Base-by-base conservation (phyloP, 2,329 filamentous ascomycete species). In the Epichloe gansuensis region DNA sequence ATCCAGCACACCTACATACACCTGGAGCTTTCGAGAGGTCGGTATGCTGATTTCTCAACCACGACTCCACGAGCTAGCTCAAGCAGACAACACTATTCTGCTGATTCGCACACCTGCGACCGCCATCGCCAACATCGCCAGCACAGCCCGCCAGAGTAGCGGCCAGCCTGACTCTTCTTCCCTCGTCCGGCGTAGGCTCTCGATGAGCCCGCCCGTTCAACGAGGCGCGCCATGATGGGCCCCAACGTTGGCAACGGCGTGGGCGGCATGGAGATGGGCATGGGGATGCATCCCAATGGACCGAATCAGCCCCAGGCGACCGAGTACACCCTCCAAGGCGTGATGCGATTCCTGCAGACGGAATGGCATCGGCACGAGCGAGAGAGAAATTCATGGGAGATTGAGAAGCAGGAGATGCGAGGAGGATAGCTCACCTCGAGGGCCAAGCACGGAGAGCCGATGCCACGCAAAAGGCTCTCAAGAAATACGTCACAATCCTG, bases 321-420 rank as follows among this genome's bases (percentile, higher is more conserved):
- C 56, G 79, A 82, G 60, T 82, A 82, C 60, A 82, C 79, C 6
- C 67, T 82, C 39, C 79, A 82, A 69, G 79, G 93, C 65, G 93
- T 98, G 39, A 98, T 98, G 93, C 91, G 93, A 70, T 98, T 98
- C 69, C 82, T 98, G 41, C 93, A 98, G 73, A 93, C 93, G 47
- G 91, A 98, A 80, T 98, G 93, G 93, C 93, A 98, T 71, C 86
- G 89, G 60, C 91, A 98, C 69, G 93, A 98, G 72, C 87, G 93
- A 71, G 93, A 96, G 66, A 83, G 93, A 62, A 98, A 98, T 72
- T 85, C 90, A 39, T 98, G 93, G 93, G 93, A 98, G 70, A 98
- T 98, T 67, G 93, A 98, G 71, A 85, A 90, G 65, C 93, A 95
- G 63, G 93, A 98, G 73, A 97, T 98, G 93, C 95, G 95, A 75